Conservation (phyloP, 805 yeast genomes). For the Metschnikowia cubensis region DNA sequence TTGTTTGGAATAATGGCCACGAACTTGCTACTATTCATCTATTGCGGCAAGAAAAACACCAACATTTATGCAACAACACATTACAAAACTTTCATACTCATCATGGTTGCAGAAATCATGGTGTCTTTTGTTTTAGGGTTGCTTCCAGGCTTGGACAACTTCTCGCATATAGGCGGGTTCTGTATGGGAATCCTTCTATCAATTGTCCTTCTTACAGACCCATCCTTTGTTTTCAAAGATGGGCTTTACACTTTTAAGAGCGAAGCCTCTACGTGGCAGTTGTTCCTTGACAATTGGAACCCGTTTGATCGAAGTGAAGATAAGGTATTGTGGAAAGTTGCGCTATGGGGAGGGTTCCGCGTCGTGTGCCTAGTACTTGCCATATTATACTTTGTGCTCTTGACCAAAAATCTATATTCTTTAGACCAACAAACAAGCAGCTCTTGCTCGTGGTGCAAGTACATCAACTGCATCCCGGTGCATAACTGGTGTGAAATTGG, state of each 20-base stretch:
- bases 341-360: constrained; percentile 51
- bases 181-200: constrained; percentile 54
- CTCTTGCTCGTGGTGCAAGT: constrained; percentile 69
- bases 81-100: constrained; percentile 43
- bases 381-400: constrained; percentile 46
- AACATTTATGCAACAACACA: constrained; percentile 42
- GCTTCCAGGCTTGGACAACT: constrained; percentile 71
- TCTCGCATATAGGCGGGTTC: constrained; percentile 74
- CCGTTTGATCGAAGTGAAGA: constrained; percentile 32
- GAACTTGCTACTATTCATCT: constrained; percentile 52
- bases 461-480: constrained; percentile 66
- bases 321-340: constrained; percentile 38
- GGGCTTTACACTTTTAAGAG: constrained; percentile 36
- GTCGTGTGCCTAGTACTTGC: constrained; percentile 41
- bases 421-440: constrained; percentile 41
- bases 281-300: constrained; percentile 37
- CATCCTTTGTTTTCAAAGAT: constrained; percentile 43
- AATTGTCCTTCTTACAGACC: constrained; percentile 51
- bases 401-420: constrained; percentile 46
- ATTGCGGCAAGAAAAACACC: constrained; percentile 48
- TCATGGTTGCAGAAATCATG: constrained; percentile 54
- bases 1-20: constrained; percentile 66
- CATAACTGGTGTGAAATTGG: constrained; percentile 65
- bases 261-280: constrained; percentile 27
- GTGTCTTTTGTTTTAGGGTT: constrained; percentile 60